Base-by-base conservation (phyloP, 495 filamentous ascomycete genomes). In the Xylona heveae region DNA sequence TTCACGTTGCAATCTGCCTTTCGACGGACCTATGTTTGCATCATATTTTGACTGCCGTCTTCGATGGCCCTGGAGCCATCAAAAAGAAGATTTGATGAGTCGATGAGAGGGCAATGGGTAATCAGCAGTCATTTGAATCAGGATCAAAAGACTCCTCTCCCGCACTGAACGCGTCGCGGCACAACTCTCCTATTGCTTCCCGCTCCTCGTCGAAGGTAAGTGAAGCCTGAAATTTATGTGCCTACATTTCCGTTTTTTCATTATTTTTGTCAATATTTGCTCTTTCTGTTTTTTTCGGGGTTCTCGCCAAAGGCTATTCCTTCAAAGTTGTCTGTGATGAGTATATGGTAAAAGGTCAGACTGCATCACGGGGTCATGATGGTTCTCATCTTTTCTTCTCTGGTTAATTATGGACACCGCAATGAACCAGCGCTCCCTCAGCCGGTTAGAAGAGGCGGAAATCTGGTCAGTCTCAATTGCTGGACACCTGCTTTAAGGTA, bases 341-440 rank as follows among this genome's bases (percentile, higher is more conserved):
- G 35, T 49, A 36, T 36, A 48, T 64, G 67, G 66, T 71, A 71
- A 72, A 72, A 71, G 67, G 67, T 64, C 64, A 53, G 62, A 71
- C 57, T 49, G 47, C 48, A 30, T 19, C 5, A 19, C 27, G 23
- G 35, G 28, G 29, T 48, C 36, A 32, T 33, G 31, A 41, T 38
- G 52, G 44, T 55, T 44, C 32, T 37, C 15, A 34, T 36, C 23
- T 41, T 27, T n/a, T n/a, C n/a, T n/a, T n/a, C 27, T 20, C 14
- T 17, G 12, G 8, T 37, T 21, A 24, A 24, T 35, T 24, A 18
- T 17, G 20, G 19, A 28, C 14, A 7, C 24, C 16, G 26, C 17
- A 17, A 15, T 34, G 16, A 13, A 13, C 24, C 12, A 24, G 25
- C 13, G 6, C 1, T 19, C n/a, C 2, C 16, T 26, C 17, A 5